phyloP scores from a whole-genome alignment of 202 grass and related monocot genomes.

The Setaria viridis region DNA sequence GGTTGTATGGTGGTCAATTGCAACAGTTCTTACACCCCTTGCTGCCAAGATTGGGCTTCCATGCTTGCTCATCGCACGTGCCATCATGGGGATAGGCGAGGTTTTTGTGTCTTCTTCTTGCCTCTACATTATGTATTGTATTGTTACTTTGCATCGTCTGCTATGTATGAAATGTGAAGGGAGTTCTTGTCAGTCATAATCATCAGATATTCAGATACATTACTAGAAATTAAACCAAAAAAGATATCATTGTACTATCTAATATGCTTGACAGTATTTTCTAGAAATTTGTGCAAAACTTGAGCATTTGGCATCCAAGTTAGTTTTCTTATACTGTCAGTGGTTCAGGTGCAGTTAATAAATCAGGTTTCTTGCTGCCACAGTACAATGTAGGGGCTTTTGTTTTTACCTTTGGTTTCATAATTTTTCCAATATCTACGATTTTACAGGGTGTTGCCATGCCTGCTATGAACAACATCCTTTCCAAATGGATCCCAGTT shows the following conservation, averaged over 20 bases:
- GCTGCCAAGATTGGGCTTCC: conserved; percentile 94
- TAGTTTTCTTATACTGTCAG: neutral
- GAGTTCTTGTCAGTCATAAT: neutral
- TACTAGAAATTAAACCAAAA: neutral
- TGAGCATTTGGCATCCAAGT: neutral
- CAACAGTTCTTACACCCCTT: conserved; percentile 86
- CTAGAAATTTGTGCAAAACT: neutral
- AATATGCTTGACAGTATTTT: conserved; percentile 12
- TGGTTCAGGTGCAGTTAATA: neutral
- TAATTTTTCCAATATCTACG: conserved; percentile 18
- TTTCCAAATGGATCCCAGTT: conserved; percentile 97
- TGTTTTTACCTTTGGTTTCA: neutral
- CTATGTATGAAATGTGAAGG: conserved; percentile 4
- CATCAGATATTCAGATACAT: neutral
- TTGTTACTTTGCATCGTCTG: neutral
- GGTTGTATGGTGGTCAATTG: conserved; percentile 97
- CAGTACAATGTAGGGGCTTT: neutral
- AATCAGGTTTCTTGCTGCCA: neutral
- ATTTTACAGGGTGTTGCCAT: conserved; percentile 91
- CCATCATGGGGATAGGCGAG: conserved; percentile 99
- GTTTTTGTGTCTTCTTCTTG: conserved; percentile 52
- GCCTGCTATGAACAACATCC: conserved; percentile 97
- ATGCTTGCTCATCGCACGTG: conserved; percentile 75
- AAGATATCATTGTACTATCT: neutral
- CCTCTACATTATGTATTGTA: conserved; percentile 7